Evolutionary conservation across 768 basidiomycete genomes (phyloP).

Genomic region (Rhizopogon rudus): DNA sequence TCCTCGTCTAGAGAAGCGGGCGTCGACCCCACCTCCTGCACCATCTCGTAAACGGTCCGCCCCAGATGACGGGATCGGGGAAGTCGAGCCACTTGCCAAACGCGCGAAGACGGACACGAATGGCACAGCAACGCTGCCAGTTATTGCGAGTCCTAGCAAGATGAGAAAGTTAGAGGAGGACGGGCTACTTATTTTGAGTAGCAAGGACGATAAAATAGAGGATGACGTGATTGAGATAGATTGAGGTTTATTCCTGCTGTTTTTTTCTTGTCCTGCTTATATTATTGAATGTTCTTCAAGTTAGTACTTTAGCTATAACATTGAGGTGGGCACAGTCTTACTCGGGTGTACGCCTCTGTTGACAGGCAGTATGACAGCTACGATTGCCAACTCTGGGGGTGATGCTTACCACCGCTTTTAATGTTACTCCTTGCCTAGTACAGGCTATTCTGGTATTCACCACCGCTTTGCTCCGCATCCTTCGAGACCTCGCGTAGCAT

Average conservation of each 20-base stretch:
- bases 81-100: constrained; percentile 56
- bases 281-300: neutral
- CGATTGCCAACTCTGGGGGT: neutral
- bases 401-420: neutral
- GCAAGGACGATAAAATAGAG: constrained; percentile 45
- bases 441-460: neutral
- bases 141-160: constrained; percentile 53
- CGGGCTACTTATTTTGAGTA: constrained; percentile 65
- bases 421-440: neutral
- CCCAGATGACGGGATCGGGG: constrained; percentile 52
- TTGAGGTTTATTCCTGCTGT: constrained; percentile 21
- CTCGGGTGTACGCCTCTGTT: neutral
- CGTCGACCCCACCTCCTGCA: constrained; percentile 36
- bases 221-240: constrained; percentile 57
- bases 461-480: too few species aligned
- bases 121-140: constrained; percentile 12
- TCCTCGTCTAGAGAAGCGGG: constrained; percentile 34
- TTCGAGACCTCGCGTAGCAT: neutral
- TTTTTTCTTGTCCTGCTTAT: constrained; percentile 3
- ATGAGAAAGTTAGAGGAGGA: constrained; percentile 66
- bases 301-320: neutral
- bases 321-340: neutral
- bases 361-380: neutral
- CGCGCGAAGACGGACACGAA: constrained; percentile 38
- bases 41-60: constrained; percentile 54